Base-by-base conservation (phyloP, 768 basidiomycete species). In the Boletales sp. region DNA sequence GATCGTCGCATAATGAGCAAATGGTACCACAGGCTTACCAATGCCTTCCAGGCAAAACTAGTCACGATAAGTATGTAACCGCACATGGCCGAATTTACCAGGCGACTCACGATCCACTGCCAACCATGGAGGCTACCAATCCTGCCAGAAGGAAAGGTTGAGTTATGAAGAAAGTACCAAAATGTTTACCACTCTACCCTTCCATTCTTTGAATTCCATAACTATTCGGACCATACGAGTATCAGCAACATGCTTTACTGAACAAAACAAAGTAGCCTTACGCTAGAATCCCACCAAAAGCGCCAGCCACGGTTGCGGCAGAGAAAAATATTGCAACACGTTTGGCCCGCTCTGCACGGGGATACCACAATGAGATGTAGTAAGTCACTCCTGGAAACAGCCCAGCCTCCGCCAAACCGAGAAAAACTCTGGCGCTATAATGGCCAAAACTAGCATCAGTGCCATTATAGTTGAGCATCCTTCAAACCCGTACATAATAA, bases 241-340 rank as follows among this genome's bases (percentile, higher is more conserved):
- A 35, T 34, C 11, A 41, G 19, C 17, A 9, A 12, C 15, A 34
- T 32, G n/a, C 36, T 13, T 18, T 13, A 14, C 12, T 9, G 38
- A n/a, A 5, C 13, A 5, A 5, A 12, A 45, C 21, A 9, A 21
- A 33, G n/a, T 5, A 13, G 9, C 45, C 74, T 54, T 59, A 78
- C 35, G 77, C 77, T 21, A 57, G 64, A 36, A 78, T 57, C 35
- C 78, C 76, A 41, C 77, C 74, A 61, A 66, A 78, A 54, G 65
- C 61, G 35, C 71, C 80, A 25, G 79, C 74, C 46, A 77, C 59
- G 1, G 79, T 80, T 5, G 79, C 79, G 43, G 79, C 78, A 10
- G 75, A 75, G 65, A 81, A 81, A 70, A 83, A 82, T 21, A 83
- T 69, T 7, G 81, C 78, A 42, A 80, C 71, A 32, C 81, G 75